phyloP scores from a whole-genome alignment of 805 yeast genomes.

The Spathaspora boniae region DNA sequence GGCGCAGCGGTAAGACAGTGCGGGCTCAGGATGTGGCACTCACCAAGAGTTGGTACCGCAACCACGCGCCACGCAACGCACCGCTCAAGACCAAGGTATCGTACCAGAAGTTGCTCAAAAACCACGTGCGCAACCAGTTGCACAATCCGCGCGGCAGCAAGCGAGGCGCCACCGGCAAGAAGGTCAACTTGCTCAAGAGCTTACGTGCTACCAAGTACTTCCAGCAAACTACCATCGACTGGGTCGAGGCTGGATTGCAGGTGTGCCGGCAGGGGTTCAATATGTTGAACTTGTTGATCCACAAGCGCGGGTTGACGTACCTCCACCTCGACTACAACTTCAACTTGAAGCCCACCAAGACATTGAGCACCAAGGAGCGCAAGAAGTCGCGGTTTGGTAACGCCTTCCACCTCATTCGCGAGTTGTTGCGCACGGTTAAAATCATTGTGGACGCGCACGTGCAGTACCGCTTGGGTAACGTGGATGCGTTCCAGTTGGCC shows the following conservation, averaged over 20 bases:
- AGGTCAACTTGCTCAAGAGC: constrained; percentile 57
- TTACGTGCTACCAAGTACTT: constrained; percentile 81
- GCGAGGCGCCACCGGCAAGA: constrained; percentile 42
- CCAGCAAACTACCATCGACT: constrained; percentile 87
- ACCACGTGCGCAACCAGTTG: constrained; percentile 66
- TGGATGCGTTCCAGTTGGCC: constrained; percentile 90
- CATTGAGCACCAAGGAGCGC: constrained; percentile 93
- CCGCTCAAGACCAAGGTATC: constrained; percentile 83
- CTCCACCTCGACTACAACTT: constrained; percentile 93
- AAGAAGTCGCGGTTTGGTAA: constrained; percentile 94
- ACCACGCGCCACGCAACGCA: constrained; percentile 56
- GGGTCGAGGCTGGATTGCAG: constrained; percentile 98
- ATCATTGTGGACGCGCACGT: constrained; percentile 91
- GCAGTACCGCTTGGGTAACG: constrained; percentile 83
- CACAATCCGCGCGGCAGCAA: constrained; percentile 38
- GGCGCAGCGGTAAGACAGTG: constrained; percentile 64
- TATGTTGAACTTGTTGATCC: constrained; percentile 86
- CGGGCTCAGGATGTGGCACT: constrained; percentile 90
- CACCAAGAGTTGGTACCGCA: constrained; percentile 76
- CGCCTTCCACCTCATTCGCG: constrained; percentile 92
- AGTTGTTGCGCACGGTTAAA: constrained; percentile 78
- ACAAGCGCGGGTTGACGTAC: constrained; percentile 86
- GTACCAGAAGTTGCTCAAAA: constrained; percentile 83
- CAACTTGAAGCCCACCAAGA: constrained; percentile 93
- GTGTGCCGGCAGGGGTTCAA: constrained; percentile 91